Percentiles rank a stretch among this genome's conserved stretches.
phyloP scores from a whole-genome alignment of 2,329 filamentous ascomycete genomes.

The Cytospora paraplurivora region DNA sequence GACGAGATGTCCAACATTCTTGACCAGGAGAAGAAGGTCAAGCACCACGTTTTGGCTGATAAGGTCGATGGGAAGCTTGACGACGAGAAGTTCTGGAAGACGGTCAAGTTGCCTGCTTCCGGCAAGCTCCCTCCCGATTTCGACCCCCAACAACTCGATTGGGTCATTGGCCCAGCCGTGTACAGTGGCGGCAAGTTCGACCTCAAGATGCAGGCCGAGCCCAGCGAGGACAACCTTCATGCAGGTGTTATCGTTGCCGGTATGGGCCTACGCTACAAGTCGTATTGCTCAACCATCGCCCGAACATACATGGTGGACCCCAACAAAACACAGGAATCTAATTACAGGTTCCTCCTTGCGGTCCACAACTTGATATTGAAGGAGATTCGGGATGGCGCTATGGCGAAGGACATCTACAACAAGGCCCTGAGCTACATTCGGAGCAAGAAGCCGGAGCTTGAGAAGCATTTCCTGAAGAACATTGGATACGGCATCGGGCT shows the following conservation, averaged over 20 bases:
- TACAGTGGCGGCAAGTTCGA: conserved; percentile 97
- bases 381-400: conserved; percentile 82
- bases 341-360: conserved; percentile 84
- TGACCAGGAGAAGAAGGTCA: conserved; percentile 96
- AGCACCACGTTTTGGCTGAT: conserved; percentile 81
- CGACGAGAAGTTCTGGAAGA: conserved; percentile 91
- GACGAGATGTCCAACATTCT: conserved; percentile 97
- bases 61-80: conserved; percentile 92
- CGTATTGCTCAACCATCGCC: conserved; percentile 89
- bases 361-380: conserved; percentile 91
- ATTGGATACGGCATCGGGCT: conserved; percentile 92
- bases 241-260: conserved; percentile 92
- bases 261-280: conserved; percentile 91
- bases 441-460: conserved; percentile 90
- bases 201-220: conserved; percentile 74
- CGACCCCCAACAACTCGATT: conserved; percentile 86
- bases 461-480: conserved; percentile 92
- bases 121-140: conserved; percentile 84
- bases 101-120: conserved; percentile 67
- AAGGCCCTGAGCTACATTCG: conserved; percentile 82
- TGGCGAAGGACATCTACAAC: conserved; percentile 86
- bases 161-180: conserved; percentile 86
- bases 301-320: conserved; percentile 96
- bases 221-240: conserved; percentile 81
- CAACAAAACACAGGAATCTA: conserved; percentile 91